Conservation (phyloP, 345 rosid genomes). For the Brassica napus region DNA sequence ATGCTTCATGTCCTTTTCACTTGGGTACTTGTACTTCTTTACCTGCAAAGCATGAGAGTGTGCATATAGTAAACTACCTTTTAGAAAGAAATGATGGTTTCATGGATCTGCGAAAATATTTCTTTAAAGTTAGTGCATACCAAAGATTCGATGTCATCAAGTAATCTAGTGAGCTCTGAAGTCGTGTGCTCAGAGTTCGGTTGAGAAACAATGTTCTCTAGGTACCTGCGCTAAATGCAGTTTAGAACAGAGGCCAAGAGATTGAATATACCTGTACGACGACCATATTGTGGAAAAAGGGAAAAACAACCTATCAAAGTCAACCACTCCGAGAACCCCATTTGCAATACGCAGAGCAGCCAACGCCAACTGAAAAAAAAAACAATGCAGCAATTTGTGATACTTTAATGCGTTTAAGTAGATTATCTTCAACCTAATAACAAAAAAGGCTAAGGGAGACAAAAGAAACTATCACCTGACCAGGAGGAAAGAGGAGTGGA, state of each 20-base stretch:
- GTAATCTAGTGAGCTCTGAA: constrained; percentile 56
- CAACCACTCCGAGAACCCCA: constrained; percentile 54
- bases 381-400: not conserved
- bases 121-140: constrained; percentile 34
- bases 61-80: too few species aligned
- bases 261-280: too few species aligned
- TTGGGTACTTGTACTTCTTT: constrained; percentile 64
- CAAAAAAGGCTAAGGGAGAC: not conserved
- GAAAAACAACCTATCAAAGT: constrained; percentile 68
- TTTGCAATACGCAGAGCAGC: constrained; percentile 74
- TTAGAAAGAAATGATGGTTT: not conserved
- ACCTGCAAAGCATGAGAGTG: constrained; percentile 43
- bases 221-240: constrained; percentile 51
- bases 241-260: constrained; percentile 3
- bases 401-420: not conserved
- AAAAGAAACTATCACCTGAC: constrained; percentile 59
- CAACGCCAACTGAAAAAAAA: constrained; percentile 66
- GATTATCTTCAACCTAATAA: not conserved
- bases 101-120: not conserved
- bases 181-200: constrained; percentile 56
- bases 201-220: constrained; percentile 52
- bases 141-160: constrained; percentile 59
- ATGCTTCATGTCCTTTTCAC: constrained; percentile 96
- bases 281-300: too few species aligned
- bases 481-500: constrained; percentile 91